A percentile compares a stretch with the other conserved stretches of the same genome.
These are phyloP conservation scores for Sporisorium graminicola DNA, from an alignment of 1,284 basidiomycete genomes.

Conservation along the genomic window DNA sequence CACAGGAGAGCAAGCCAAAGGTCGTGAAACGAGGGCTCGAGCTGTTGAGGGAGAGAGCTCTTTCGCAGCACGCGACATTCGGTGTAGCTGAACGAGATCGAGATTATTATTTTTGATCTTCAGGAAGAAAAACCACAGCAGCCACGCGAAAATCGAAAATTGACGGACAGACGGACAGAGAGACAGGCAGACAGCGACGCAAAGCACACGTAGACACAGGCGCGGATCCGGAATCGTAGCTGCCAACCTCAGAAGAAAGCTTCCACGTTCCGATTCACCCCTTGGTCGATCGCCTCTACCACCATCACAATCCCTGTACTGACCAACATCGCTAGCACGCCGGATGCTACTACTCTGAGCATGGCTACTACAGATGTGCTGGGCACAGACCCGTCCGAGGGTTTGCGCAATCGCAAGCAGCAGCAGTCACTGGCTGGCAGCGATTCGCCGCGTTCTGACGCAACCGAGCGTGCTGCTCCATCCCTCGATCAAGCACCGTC, in stretches of 20 bases:
- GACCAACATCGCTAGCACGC: background rate
- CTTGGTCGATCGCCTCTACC: background rate
- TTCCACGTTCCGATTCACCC: background rate
- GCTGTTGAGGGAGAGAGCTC: too few species aligned
- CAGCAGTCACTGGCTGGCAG: conserved; percentile 2
- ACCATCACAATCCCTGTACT: conserved; percentile 9
- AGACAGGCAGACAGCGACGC: too few species aligned
- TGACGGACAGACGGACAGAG: too few species aligned
- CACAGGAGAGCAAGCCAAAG: too few species aligned
- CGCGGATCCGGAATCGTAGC: background rate
- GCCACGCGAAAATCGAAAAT: too few species aligned
- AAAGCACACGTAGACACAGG: background rate
- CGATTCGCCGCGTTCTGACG: conserved; percentile 27
- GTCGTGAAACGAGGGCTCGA: too few species aligned
- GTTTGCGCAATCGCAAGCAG: conserved; percentile 41
- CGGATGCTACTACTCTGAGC: conserved; percentile 2
- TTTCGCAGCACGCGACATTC: too few species aligned
- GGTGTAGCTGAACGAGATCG: too few species aligned
- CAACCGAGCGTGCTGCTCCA: conserved; percentile 13
- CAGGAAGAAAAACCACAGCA: too few species aligned
- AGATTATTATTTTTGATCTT: too few species aligned
- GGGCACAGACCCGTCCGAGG: conserved; percentile 22
- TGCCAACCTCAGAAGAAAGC: background rate
- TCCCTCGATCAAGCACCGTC: conserved; percentile 3
- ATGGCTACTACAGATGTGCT: conserved; percentile 20